Evolutionary conservation across 768 basidiomycete genomes (phyloP).

Genomic region (Paxillus ammoniavirescens): DNA sequence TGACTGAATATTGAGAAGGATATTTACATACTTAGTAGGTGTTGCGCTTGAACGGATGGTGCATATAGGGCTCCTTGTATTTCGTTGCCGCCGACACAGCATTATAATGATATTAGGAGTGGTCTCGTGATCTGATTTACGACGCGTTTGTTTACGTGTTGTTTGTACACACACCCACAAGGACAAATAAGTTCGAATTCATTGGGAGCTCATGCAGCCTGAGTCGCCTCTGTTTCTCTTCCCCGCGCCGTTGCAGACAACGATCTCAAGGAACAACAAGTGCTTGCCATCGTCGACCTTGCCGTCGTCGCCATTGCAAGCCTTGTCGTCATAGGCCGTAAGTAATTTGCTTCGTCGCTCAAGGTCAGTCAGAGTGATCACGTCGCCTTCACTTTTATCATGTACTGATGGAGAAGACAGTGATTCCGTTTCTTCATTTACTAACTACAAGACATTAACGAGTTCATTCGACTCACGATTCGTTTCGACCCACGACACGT

Average conservation of each 20-base stretch:
- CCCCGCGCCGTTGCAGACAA: constrained; percentile 16
- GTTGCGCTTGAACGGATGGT: not conserved
- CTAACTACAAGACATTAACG: constrained; percentile 24
- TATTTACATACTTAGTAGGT: constrained; percentile 1
- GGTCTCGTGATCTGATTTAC: constrained; percentile 22
- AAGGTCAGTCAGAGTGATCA: constrained; percentile 16
- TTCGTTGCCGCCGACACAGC: not conserved
- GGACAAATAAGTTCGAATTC: constrained; percentile 35
- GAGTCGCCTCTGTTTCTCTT: constrained; percentile 14
- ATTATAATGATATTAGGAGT: not conserved
- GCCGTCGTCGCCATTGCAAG: constrained; percentile 16
- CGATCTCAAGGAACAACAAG: constrained; percentile 15
- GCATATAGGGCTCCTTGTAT: not conserved
- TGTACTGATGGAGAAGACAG: constrained; percentile 3
- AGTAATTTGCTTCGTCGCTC: constrained; percentile 22
- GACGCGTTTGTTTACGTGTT: constrained; percentile 32
- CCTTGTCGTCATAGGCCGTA: constrained; percentile 21
- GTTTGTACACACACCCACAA: constrained; percentile 26
- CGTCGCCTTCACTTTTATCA: not conserved
- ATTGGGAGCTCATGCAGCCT: not conserved
- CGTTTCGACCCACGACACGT: constrained; percentile 14
- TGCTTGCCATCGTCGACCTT: constrained; percentile 20
- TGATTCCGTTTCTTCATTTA: constrained; percentile 11
- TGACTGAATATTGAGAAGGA: no score
- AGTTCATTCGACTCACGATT: constrained; percentile 24